Conservation (phyloP, 2,329 filamentous ascomycete species). For the Pseudonectria buxi region DNA sequence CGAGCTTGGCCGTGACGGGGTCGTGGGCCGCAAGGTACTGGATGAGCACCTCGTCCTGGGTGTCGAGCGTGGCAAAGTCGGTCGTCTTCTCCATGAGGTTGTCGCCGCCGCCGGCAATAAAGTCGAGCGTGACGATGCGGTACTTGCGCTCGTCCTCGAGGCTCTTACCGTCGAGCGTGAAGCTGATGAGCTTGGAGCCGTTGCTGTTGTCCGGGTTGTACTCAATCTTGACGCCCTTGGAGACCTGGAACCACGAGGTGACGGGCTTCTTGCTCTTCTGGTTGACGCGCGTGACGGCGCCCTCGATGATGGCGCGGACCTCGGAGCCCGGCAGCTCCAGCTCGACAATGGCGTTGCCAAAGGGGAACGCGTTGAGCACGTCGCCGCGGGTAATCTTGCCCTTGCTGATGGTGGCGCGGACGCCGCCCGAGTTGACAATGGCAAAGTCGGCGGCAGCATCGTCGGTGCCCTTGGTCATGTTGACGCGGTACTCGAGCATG, state of each 20-base stretch:
- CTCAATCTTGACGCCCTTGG: slow-evolving; percentile 46
- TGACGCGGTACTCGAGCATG: slow-evolving; percentile 53
- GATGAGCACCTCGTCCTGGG: slow-evolving; percentile 47
- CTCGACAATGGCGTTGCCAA: slow-evolving; percentile 58
- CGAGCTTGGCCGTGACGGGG: slow-evolving; percentile 44
- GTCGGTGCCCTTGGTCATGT: slow-evolving; percentile 32
- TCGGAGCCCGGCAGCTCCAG: slow-evolving; percentile 45
- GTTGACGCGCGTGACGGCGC: slow-evolving; percentile 48
- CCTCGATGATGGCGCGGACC: slow-evolving; percentile 53
- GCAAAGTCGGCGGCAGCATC: slow-evolving; percentile 43
- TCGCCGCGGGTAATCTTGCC: slow-evolving; percentile 58
- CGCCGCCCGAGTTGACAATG: slow-evolving; percentile 57
- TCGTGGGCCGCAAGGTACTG: slow-evolving; percentile 42
- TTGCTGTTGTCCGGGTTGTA: slow-evolving; percentile 47
- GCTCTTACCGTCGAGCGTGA: slow-evolving; percentile 42
- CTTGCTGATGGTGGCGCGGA: slow-evolving; percentile 55
- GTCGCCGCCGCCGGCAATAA: slow-evolving; percentile 55
- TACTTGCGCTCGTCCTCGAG: slow-evolving; percentile 44
- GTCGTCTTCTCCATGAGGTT: slow-evolving; percentile 44
- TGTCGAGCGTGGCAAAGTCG: slow-evolving; percentile 41
- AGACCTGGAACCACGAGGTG: slow-evolving; percentile 56
- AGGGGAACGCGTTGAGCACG: slow-evolving; percentile 58
- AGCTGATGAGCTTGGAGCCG: slow-evolving; percentile 45
- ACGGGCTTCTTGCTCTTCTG: slow-evolving; percentile 46
- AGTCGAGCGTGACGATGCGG: slow-evolving; percentile 55